phyloP scores from a whole-genome alignment of 352 stramenopile species.

The Phytophthora litchii region DNA sequence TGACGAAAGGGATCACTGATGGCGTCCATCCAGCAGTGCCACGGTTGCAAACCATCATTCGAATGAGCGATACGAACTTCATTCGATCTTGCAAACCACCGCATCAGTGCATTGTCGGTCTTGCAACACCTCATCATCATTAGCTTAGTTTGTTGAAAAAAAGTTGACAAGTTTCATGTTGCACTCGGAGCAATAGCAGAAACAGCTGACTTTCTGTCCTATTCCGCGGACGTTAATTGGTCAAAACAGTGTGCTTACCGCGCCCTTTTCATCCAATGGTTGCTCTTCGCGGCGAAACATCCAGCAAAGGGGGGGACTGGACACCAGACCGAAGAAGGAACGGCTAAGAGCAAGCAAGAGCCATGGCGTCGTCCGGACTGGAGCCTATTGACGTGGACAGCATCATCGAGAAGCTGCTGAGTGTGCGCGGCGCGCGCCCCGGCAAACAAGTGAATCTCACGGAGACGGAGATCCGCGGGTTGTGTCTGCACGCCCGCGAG shows the following conservation, averaged over 20 bases:
- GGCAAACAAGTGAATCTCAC: conserved; percentile 94
- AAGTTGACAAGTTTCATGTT: not conserved
- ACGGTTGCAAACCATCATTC: too few relatives aligned
- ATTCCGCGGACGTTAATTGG: conserved; percentile 14
- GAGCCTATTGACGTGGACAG: conserved; percentile 85
- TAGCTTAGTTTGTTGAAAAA: too few relatives aligned
- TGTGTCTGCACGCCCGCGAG: conserved; percentile 97
- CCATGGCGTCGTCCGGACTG: conserved; percentile 58
- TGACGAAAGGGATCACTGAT: conserved; percentile 7
- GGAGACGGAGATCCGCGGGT: conserved; percentile 96
- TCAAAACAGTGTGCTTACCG: not conserved
- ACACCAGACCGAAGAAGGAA: conserved; percentile 36
- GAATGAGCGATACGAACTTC: too few relatives aligned
- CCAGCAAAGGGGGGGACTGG: conserved; percentile 30
- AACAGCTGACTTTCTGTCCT: conserved; percentile 23
- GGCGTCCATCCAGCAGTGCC: conserved; percentile 2
- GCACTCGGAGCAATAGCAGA: not conserved
- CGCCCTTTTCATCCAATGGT: conserved; percentile 19
- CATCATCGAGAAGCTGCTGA: conserved; percentile 92
- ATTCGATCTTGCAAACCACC: too few relatives aligned
- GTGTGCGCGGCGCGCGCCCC: conserved; percentile 85
- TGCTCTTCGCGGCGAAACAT: conserved; percentile 14
- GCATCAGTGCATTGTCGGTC: too few relatives aligned
- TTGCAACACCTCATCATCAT: too few relatives aligned
- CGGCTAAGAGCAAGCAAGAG: conserved; percentile 28